Evolutionary conservation across 345 rosid species (phyloP), one percentile per base, ranked within the genome.

Genomic region (Jatropha curcas): DNA sequence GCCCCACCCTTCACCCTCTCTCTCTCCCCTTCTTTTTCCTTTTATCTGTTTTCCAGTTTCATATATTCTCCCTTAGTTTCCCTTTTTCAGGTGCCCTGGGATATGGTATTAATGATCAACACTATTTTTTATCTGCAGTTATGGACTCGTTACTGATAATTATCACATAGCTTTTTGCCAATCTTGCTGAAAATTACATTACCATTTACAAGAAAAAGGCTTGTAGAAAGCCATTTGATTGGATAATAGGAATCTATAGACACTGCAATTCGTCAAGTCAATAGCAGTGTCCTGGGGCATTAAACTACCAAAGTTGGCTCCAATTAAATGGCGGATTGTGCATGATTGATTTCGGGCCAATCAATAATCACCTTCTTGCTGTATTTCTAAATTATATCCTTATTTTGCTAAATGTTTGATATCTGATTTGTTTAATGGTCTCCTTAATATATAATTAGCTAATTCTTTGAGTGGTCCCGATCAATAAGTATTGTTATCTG

Each of bases 401-500:
- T 19, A n/a, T 33, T 27, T 43, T 8, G 51, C 33, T 61, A 28
- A 60, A 25, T 24, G 22, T 41, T 33, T 61, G 43, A 77, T 61
- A 2, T 41, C 34, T 20, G 58, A 60, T 58, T 43, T 51, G 51
- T 70, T 48, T 34, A 31, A 37, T 28, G 20, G 68, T 5, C 53
- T 31, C 24, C 0, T 30, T 8, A 28, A 12, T n/a, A 5, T n/a
- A 20, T 45, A 57, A 45, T 46, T 17, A 1, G 41, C 22, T 31
- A 35, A 24, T 19, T 53, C 19, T 65, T 50, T 19, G 37, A 57
- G 34, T 52, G 78, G 72, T 65, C 71, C 72, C 45, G 12, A 19
- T 56, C 71, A 43, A 61, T 24, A 62, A 56, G 31, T 17, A 39
- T 24, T 45, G 57, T 22, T 48, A 68, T 63, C 20, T 27, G 14